Conservation (phyloP, 208 protist genomes). For the Trypanosomatidae sp. region DNA sequence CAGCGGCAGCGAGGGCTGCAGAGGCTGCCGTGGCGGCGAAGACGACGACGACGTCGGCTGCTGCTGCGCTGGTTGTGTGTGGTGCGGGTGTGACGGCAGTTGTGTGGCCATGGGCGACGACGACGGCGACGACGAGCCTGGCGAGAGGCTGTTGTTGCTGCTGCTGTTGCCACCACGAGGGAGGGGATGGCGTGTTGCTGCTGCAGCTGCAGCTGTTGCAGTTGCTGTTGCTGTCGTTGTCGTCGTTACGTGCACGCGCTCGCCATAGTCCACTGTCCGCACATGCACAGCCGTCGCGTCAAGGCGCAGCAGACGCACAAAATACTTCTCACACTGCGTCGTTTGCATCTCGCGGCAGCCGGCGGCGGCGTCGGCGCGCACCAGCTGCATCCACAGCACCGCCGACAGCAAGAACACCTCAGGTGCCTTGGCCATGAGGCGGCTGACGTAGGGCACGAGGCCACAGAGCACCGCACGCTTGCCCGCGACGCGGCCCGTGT, state of each 20-base stretch:
- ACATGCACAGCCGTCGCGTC: slow-evolving; percentile 83
- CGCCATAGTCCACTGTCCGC: slow-evolving; percentile 13
- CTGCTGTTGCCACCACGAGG: no score
- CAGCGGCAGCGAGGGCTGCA: neutral
- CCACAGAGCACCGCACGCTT: slow-evolving; percentile 92
- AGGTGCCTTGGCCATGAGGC: slow-evolving; percentile 85
- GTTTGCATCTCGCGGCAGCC: slow-evolving; percentile 46
- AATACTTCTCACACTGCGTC: slow-evolving; percentile 43
- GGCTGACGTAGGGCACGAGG: slow-evolving; percentile 96
- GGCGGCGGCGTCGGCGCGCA: slow-evolving; percentile 38
- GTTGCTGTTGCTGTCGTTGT: neutral
- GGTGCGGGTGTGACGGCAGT: neutral
- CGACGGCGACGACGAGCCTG: neutral
- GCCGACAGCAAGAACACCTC: slow-evolving; percentile 65
- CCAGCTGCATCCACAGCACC: slow-evolving; percentile 79
- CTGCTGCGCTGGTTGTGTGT: neutral
- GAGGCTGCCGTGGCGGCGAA: slow-evolving; percentile 1
- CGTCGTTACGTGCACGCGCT: neutral
- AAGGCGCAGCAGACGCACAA: slow-evolving; percentile 50
- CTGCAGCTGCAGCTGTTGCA: neutral
- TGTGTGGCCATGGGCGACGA: neutral
- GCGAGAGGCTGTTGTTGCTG: neutral
- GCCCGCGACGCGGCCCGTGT: slow-evolving; percentile 93
- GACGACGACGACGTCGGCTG: neutral
- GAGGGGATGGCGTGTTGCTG: neutral